phyloP scores from a whole-genome alignment of 1,284 basidiomycete species.

The Lentinula novae-zelandiae region DNA sequence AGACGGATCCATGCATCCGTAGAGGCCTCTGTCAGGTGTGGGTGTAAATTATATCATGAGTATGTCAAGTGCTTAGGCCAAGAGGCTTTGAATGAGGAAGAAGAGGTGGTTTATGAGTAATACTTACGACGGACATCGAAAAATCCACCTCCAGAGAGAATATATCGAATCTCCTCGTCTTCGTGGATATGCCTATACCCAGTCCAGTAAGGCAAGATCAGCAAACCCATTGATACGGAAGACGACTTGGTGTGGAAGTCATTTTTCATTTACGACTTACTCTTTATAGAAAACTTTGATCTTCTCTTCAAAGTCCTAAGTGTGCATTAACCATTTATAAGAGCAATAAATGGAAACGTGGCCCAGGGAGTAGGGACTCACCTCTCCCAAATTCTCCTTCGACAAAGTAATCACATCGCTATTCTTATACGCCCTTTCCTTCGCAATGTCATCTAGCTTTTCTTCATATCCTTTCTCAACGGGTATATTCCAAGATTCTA shows the following conservation, averaged over 20 bases:
- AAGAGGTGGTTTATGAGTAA: not conserved
- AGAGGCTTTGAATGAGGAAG: too few relatives aligned
- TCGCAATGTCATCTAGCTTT: constrained; percentile 57
- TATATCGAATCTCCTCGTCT: constrained; percentile 88
- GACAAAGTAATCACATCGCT: constrained; percentile 73
- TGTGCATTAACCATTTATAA: too few relatives aligned
- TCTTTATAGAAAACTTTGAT: constrained; percentile 80
- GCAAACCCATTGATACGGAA: too few relatives aligned
- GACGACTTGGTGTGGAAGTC: too few relatives aligned
- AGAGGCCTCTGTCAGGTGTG: constrained; percentile 36
- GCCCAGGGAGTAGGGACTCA: constrained; percentile 11
- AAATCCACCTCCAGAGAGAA: constrained; percentile 78
- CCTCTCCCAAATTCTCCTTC: constrained; percentile 70
- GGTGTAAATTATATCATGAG: not conserved
- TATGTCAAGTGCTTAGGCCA: too few relatives aligned
- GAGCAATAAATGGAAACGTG: constrained; percentile 9
- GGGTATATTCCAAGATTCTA: constrained; percentile 61
- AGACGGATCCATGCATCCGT: constrained; percentile 75
- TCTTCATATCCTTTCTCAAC: constrained; percentile 41
- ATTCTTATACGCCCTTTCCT: constrained; percentile 73
- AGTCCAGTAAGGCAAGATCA: too few relatives aligned
- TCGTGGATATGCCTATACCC: constrained; percentile 76
- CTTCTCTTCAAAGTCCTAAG: constrained; percentile 64
- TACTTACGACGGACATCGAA: constrained; percentile 77
- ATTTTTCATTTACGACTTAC: constrained; percentile 36